Conservation (phyloP, 139 green algal genomes). For the Chlorella ohadii region DNA sequence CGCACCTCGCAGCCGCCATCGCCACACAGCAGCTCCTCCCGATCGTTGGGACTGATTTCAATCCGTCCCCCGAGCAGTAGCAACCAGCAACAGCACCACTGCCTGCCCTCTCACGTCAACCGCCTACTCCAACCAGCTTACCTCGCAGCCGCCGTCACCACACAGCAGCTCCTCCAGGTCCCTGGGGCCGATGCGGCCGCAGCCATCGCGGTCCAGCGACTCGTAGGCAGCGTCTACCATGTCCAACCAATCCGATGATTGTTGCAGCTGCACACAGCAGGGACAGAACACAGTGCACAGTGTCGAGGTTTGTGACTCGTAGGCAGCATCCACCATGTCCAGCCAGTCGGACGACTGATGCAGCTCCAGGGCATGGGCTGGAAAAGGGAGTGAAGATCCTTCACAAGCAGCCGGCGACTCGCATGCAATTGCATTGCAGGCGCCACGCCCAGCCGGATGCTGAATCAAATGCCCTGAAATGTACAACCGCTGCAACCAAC, state of each 20-base stretch:
- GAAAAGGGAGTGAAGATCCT: not conserved
- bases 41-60: slow-evolving; percentile 51
- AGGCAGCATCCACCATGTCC: not conserved
- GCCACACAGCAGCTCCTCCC: slow-evolving; percentile 53
- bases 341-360: not conserved
- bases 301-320: not conserved
- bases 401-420: too few species aligned
- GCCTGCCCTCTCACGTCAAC: too few species aligned
- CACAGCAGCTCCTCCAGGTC: slow-evolving; percentile 60
- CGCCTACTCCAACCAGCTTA: not conserved
- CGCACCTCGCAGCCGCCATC: slow-evolving; percentile 6
- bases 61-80: too few species aligned
- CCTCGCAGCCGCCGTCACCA: slow-evolving; percentile 32
- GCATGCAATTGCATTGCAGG: too few species aligned
- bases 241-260: slow-evolving; percentile 39
- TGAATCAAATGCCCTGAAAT: too few species aligned
- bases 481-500: too few species aligned
- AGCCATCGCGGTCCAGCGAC: slow-evolving; percentile 57
- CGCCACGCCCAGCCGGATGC: too few species aligned
- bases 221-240: slow-evolving; percentile 58
- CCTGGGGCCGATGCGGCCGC: slow-evolving; percentile 48
- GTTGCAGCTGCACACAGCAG: not conserved
- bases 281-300: too few species aligned
- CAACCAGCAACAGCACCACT: too few species aligned
- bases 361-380: not conserved